Evolutionary conservation across 495 filamentous ascomycete genomes (phyloP), one percentile per base, ranked within the genome.

Genomic region (Penicillium pancosmium): DNA sequence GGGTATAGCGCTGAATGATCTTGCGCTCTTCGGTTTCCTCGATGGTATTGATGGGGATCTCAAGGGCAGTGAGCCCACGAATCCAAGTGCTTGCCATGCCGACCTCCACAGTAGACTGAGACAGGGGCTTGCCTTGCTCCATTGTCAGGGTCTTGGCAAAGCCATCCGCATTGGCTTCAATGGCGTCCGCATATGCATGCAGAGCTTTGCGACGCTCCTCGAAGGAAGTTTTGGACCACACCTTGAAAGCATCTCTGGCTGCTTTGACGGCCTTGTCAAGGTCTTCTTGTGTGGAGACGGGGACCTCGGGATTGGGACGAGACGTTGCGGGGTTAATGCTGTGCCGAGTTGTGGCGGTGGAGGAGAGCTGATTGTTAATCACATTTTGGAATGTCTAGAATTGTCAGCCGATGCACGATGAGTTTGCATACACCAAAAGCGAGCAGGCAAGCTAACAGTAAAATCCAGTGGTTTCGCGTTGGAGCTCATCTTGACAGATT

Each of bases 111-210:
- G 55, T 16, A 18, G 68, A 52, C 44, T 73, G 67, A 19, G 15
- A 55, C 13, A 76, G 58, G 0, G 84, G 83, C 66, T 88, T 87
- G 50, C 86, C 86, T 18, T 80, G 76, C 64, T 88, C 86, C 53
- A 73, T 72, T 18, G 75, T 80, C 18, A 88, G 69, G 9, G 86
- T 71, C 13, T 74, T 64, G 11, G 76, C 75, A 56, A 87, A 77
- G 2, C 75, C 73, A 2, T 79, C 74, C 9, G 60, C 56, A 61
- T 85, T 70, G 6, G 59, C 66, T 15, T 73, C 64, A 34, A 84
- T 69, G 9, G 74, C 73, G 50, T 82, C 78, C 41, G 79, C 80
- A 48, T 84, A 82, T 56, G 83, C 83, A 44, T 71, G 53, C 5
- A 90, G 63, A 11, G 81, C 65, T 23, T 81, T 76, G 36, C 84